Evolutionary conservation across 495 filamentous ascomycete species (phyloP), one percentile per base, ranked within the genome.

Genomic region (Penicillium parvum): DNA sequence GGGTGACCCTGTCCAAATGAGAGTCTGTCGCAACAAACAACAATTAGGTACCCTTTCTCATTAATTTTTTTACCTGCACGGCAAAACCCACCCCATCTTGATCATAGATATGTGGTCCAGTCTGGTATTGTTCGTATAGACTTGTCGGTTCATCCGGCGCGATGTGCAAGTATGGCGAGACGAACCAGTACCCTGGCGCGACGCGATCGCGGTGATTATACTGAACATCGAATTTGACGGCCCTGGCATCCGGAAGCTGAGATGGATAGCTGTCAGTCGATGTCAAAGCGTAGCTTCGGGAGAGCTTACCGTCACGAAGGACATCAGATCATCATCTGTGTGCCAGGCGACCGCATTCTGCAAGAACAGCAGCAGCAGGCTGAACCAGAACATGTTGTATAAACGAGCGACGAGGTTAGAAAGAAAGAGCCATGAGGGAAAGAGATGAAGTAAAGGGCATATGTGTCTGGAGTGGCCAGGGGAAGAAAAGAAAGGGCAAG

Each of bases 91-190:
- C 64, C 12, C 63, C 63, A 37, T 66, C 55, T 5, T 46, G 44
- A 47, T 66, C 63, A 29, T 63, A 70, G 35, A 70, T 67, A 50
- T 70, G 61, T 0, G 66, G 66, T 8, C 64, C 64, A 12, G 53
- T 48, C 49, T 67, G 64, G 33, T 56, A 67, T 37, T 52, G 61
- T 19, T 58, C 50, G 40, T 60, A 65, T 28, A 52, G 20, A 18
- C 47, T 60, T 4, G 36, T 37, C 8, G 50, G 48, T 10, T 29
- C n/a, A 37, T 65, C 61, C 15, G 55, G 48, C 0, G 32, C 51
- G 5, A 62, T 55, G 39, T 60, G 50, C 25, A 57, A 28, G 37
- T 65, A 67, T 1, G 62, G 61, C 21, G 60, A 51, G 32, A 65
- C 54, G 39, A 65, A 67, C 62, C 62, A 68, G 36, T 66, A 64